Base-by-base conservation (phyloP, 2,329 filamentous ascomycete species). In the Monilinia polystroma region DNA sequence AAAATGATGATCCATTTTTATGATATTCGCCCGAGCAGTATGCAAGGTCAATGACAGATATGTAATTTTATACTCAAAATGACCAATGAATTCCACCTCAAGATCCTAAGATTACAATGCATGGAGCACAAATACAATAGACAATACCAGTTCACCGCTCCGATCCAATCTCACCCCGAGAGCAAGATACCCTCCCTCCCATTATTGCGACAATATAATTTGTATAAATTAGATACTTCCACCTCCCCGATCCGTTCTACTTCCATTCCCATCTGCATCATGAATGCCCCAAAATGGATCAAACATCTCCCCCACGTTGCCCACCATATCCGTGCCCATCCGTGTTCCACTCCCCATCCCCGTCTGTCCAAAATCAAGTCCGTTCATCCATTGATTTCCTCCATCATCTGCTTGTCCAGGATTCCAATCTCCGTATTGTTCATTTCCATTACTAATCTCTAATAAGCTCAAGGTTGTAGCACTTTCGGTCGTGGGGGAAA, bases 341-440 rank as follows among this genome's bases (percentile, higher is more conserved):
- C 29, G 41, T 32, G 20, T 58, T 16, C 43, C 53, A 55, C 51
- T 59, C 41, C 38, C 38, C n/a, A 49, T 32, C 6, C 53, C 63
- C 45, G 52, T 14, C 2, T 26, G 41, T 2, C 41, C 63, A 11
- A 57, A 49, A 41, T 47, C 26, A 26, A 58, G 41, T 7, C 41
- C 29, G 5, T 60, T 60, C 2, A 60, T 60, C 58, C 58, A 60
- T 18, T 60, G 58, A 0, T 29, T 18, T 26, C 49, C 58, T 23
- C 58, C 58, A 51, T 51, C 45, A 38, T 51, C 58, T 26, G 29
- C 20, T 6, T 60, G 8, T 26, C 58, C 58, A 18, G 58, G 20
- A 51, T 51, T 60, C 58, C 58, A 60, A 60, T 51, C 58, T 51
- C 20, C 12, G 23, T 60, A 60, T 10, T 60, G 58, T 51, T 60